phyloP scores from a whole-genome alignment of 148 eudicot genomes.

The Dysphania ambrosioides region DNA sequence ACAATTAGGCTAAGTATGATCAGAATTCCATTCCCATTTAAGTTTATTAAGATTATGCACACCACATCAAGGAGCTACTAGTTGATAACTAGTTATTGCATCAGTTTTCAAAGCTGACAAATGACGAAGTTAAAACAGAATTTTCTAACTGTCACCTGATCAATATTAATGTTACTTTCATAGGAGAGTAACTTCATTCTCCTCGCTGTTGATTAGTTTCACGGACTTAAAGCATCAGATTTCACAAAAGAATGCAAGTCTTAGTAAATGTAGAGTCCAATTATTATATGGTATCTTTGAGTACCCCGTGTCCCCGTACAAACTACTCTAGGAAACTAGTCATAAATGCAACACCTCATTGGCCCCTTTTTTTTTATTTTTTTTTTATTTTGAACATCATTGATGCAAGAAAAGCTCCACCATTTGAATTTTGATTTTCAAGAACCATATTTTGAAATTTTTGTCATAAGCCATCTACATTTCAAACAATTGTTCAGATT shows the following conservation, averaged over 20 bases:
- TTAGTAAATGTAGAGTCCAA: constrained; percentile 23
- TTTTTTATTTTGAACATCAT: constrained; percentile 29
- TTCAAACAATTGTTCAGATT: neutral
- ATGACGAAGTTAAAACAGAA: neutral
- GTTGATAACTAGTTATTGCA: neutral
- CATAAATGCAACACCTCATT: constrained; percentile 39
- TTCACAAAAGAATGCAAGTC: constrained; percentile 34
- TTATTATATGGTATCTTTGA: constrained; percentile 17
- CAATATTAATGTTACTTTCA: constrained; percentile 13
- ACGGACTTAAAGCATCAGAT: constrained; percentile 12
- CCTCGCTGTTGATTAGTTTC: constrained; percentile 12
- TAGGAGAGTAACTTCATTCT: neutral
- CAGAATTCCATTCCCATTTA: neutral
- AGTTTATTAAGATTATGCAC: neutral
- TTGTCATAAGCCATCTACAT: too few species aligned
- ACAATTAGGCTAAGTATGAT: constrained; percentile 16
- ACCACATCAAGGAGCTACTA: neutral
- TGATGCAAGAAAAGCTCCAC: constrained; percentile 6
- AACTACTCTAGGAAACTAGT: constrained; percentile 14
- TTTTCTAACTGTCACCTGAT: neutral
- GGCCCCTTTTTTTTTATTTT: constrained; percentile 18
- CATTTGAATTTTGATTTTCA: neutral
- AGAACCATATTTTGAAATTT: neutral
- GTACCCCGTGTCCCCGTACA: too few species aligned
- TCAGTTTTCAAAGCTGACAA: too few species aligned